phyloP scores from a whole-genome alignment of 371 early-diverging fungal genomes.

The Mortierella sp. region DNA sequence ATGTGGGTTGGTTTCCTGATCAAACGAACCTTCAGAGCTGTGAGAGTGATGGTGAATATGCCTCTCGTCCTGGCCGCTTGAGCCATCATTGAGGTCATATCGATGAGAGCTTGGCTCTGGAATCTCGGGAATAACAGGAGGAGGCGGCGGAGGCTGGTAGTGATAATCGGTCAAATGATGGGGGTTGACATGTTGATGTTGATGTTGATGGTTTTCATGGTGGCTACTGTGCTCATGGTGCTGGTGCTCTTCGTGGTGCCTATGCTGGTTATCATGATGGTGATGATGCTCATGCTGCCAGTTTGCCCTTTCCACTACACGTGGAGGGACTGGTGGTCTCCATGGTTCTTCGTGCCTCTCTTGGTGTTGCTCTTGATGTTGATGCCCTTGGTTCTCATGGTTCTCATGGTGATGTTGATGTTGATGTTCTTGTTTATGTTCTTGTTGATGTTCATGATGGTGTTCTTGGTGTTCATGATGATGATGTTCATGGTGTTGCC shows the following conservation, averaged over 20 bases:
- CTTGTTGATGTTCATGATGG: conserved; percentile 7
- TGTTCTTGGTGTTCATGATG: conserved; percentile 11
- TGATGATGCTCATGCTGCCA: conserved; percentile 19
- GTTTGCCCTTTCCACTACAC: conserved; percentile 12
- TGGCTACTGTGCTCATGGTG: conserved; percentile 26
- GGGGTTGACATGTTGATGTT: conserved; percentile 23
- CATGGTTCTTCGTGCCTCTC: conserved; percentile 15
- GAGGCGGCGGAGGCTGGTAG: conserved; percentile 43
- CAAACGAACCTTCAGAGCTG: background rate
- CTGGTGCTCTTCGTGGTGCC: conserved; percentile 33
- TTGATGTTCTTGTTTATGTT: conserved; percentile 12
- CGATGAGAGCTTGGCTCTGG: conserved; percentile 35
- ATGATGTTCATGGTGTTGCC: conserved; percentile 2
- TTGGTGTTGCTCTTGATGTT: conserved; percentile 8
- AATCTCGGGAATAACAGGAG: conserved; percentile 34
- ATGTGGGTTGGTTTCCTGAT: conserved; percentile 41
- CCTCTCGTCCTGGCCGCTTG: conserved; percentile 12
- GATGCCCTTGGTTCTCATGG: conserved; percentile 1
- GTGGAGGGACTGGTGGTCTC: conserved; percentile 28
- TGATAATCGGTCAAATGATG: conserved; percentile 57
- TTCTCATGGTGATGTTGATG: conserved; percentile 17
- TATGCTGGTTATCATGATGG: conserved; percentile 3
- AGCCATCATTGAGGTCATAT: conserved; percentile 11
- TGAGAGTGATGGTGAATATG: conserved; percentile 25
- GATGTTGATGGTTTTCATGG: conserved; percentile 29